Evolutionary conservation across 306 rosid species (phyloP).

Genomic region (Vigna radiata): DNA sequence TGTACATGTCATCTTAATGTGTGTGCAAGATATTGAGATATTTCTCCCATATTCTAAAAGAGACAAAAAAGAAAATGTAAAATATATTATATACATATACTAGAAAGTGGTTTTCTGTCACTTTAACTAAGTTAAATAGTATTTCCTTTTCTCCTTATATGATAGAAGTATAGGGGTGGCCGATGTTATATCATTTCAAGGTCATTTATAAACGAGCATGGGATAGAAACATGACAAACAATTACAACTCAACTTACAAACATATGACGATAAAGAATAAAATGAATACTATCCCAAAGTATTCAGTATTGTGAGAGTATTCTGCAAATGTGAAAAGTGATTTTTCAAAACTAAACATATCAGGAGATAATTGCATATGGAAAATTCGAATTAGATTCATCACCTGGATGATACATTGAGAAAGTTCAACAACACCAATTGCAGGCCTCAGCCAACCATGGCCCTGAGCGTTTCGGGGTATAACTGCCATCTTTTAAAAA

Average conservation of each 20-base stretch:
- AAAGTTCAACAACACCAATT: slow-evolving; percentile 93
- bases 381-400: slow-evolving; percentile 33
- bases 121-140: not conserved
- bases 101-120: not conserved
- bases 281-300: no score
- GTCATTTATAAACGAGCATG: not conserved
- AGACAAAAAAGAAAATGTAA: not conserved
- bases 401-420: slow-evolving; percentile 97
- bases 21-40: slow-evolving; percentile 10
- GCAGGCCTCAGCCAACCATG: slow-evolving; percentile 99
- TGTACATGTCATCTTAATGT: not conserved
- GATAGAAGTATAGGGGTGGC: not conserved
- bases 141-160: not conserved
- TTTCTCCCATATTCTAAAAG: not conserved
- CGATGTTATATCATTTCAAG: slow-evolving; percentile 19
- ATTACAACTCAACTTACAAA: no score
- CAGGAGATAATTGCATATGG: slow-evolving; percentile 3
- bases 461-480: slow-evolving; percentile 94
- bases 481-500: slow-evolving; percentile 84
- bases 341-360: slow-evolving; percentile 7
- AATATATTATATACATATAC: slow-evolving; percentile 15
- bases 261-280: no score
- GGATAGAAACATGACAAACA: not conserved
- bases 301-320: no score
- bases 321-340: slow-evolving; percentile 12